phyloP scores from a whole-genome alignment of 2,329 filamentous ascomycete genomes.

The Parastagonospora nodorum region DNA sequence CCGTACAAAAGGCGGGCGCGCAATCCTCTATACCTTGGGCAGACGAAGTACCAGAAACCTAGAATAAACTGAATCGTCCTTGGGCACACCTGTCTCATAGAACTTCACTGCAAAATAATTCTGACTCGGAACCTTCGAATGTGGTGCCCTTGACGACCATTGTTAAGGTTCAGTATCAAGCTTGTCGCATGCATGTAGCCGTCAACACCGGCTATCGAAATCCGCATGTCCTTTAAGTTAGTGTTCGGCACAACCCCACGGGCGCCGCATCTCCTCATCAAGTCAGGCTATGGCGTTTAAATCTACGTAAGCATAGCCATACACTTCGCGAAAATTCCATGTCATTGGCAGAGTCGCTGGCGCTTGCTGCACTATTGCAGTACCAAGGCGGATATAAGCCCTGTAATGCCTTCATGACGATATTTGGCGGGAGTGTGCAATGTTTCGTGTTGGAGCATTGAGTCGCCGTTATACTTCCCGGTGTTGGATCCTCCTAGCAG shows the following conservation, averaged over 20 bases:
- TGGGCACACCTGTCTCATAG: too few species aligned
- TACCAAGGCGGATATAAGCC: conserved; percentile 4
- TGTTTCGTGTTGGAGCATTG: too few species aligned
- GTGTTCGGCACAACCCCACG: background rate
- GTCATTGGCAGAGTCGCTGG: background rate
- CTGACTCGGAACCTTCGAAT: background rate
- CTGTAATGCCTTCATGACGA: background rate
- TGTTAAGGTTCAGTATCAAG: too few species aligned
- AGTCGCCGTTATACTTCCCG: too few species aligned
- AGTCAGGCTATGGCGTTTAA: background rate
- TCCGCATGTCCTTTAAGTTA: too few species aligned
- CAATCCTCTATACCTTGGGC: conserved; percentile 71
- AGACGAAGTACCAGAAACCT: conserved; percentile 54
- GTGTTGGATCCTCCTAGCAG: too few species aligned
- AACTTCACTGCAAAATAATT: too few species aligned
- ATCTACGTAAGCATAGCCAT: background rate
- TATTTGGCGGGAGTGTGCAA: background rate
- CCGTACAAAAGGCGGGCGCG: conserved; percentile 69
- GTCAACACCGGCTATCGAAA: background rate
- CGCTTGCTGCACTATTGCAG: background rate
- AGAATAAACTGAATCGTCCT: background rate
- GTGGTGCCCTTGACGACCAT: background rate
- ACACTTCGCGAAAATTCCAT: background rate
- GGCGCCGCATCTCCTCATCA: background rate
- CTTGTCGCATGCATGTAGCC: background rate